Evolutionary conservation across 2,329 filamentous ascomycete species (phyloP).

Genomic region (Trichoderma atroviride): DNA sequence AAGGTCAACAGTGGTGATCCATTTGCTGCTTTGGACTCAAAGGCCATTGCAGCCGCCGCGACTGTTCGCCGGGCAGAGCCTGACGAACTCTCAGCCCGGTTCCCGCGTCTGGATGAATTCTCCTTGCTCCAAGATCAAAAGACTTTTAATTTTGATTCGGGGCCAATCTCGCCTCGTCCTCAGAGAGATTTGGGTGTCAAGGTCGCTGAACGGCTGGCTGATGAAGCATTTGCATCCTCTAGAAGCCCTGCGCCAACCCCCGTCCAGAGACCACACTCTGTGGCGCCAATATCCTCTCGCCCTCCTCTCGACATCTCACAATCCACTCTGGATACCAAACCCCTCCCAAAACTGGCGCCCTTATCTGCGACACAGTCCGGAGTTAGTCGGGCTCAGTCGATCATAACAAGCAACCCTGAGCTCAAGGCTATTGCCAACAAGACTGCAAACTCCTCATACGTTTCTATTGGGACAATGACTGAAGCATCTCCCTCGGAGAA

Average conservation of each 20-base stretch:
- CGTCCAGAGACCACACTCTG: conserved; percentile 38
- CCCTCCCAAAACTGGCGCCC: conserved; percentile 43
- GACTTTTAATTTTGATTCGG: conserved; percentile 69
- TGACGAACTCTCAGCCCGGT: conserved; percentile 83
- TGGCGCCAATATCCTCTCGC: conserved; percentile 32
- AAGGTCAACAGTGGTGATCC: conserved; percentile 73
- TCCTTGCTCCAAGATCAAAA: conserved; percentile 84
- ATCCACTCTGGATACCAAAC: conserved; percentile 35
- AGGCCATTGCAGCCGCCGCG: conserved; percentile 21
- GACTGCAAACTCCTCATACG: conserved; percentile 41
- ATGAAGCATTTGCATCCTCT: conserved; percentile 74
- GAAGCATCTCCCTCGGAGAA: conserved; percentile 12
- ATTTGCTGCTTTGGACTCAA: conserved; percentile 84
- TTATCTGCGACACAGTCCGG: conserved; percentile 50
- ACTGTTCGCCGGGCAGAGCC: conserved; percentile 50
- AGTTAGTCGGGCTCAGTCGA: conserved; percentile 64
- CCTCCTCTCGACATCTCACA: conserved; percentile 24
- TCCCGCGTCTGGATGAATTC: conserved; percentile 92
- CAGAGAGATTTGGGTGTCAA: conserved; percentile 59
- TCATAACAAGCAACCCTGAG: conserved; percentile 65
- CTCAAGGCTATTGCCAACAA: conserved; percentile 59
- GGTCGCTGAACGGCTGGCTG: conserved; percentile 75
- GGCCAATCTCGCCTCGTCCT: conserved; percentile 51
- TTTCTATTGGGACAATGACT: conserved; percentile 64
- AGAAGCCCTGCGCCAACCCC: conserved; percentile 31